Percentiles rank a stretch among this genome's conserved stretches.
Evolutionary conservation across 225 moss, liverwort and hornwort species (phyloP).

Genomic region (Physcomitrellopsis africana): DNA sequence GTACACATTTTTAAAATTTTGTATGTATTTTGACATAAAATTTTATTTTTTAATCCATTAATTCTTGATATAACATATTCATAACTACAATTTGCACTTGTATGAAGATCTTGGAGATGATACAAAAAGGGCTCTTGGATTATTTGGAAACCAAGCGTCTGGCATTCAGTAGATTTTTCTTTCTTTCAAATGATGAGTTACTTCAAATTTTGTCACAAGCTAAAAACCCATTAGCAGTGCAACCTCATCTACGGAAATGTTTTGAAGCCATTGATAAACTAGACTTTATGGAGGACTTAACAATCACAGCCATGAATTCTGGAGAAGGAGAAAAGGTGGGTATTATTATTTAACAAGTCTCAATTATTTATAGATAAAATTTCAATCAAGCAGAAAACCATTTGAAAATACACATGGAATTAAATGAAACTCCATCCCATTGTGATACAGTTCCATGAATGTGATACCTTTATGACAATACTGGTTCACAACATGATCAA

Average conservation of each 20-base stretch:
- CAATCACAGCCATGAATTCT: conserved; percentile 84
- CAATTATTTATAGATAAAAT: too few species aligned
- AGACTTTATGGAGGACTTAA: conserved; percentile 81
- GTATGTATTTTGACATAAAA: too few species aligned
- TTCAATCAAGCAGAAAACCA: too few species aligned
- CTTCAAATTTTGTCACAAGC: conserved; percentile 94
- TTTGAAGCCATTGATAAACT: conserved; percentile 87
- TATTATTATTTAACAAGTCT: too few species aligned
- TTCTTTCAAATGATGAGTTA: conserved; percentile 86
- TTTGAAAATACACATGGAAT: too few species aligned
- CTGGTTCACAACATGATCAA: too few species aligned
- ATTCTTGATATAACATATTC: too few species aligned
- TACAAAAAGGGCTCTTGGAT: conserved; percentile 88
- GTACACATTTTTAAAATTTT: too few species aligned
- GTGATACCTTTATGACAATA: too few species aligned
- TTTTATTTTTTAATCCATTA: too few species aligned
- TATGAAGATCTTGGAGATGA: conserved; percentile 70
- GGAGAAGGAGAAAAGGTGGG: conserved; percentile 83
- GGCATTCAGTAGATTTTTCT: conserved; percentile 88
- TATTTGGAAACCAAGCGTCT: conserved; percentile 87
- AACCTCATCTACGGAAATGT: conserved; percentile 88
- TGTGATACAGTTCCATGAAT: too few species aligned
- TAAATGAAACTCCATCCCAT: too few species aligned
- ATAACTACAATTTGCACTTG: background rate
- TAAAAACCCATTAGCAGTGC: conserved; percentile 85